Percentiles rank a stretch among this genome's conserved stretches.
phyloP scores from a whole-genome alignment of 2,329 filamentous ascomycete genomes.

The Emmonsia crescens region DNA sequence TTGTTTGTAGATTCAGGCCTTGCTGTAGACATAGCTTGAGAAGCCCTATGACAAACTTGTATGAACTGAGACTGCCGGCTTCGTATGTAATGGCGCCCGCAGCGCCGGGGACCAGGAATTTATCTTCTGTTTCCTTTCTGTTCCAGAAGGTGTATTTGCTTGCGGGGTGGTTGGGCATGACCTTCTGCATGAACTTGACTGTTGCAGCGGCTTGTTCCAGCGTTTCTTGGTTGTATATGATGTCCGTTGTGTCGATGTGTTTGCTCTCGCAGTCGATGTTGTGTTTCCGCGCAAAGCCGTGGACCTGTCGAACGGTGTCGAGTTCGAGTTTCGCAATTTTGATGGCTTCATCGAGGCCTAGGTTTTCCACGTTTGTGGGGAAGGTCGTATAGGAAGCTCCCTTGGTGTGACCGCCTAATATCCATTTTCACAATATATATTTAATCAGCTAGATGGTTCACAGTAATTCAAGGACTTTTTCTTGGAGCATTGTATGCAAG shows the following conservation, averaged over 20 bases:
- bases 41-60: constrained; percentile 34
- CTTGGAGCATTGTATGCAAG: not conserved
- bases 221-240: constrained; percentile 43
- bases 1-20: constrained; percentile 23
- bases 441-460: not conserved
- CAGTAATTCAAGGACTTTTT: not conserved
- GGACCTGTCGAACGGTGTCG: constrained; percentile 44
- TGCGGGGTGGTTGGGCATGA: constrained; percentile 35
- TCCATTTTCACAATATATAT: not conserved
- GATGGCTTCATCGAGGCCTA: constrained; percentile 41
- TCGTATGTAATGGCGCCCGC: constrained; percentile 40
- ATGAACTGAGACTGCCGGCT: constrained; percentile 34
- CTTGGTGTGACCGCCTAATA: constrained; percentile 39
- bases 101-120: constrained; percentile 33
- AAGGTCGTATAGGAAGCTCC: constrained; percentile 44
- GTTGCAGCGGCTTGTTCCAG: constrained; percentile 31
- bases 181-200: constrained; percentile 37
- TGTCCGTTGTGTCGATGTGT: constrained; percentile 45
- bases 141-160: constrained; percentile 37
- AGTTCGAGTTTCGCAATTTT: constrained; percentile 44
- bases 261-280: constrained; percentile 41
- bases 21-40: constrained; percentile 34
- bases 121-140: constrained; percentile 32
- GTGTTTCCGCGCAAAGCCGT: constrained; percentile 41
- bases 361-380: constrained; percentile 32